A percentile compares a stretch with the other conserved stretches of the same genome.
Conservation (phyloP, 371 early-diverging fungal genomes). For the Mycotypha africana region DNA sequence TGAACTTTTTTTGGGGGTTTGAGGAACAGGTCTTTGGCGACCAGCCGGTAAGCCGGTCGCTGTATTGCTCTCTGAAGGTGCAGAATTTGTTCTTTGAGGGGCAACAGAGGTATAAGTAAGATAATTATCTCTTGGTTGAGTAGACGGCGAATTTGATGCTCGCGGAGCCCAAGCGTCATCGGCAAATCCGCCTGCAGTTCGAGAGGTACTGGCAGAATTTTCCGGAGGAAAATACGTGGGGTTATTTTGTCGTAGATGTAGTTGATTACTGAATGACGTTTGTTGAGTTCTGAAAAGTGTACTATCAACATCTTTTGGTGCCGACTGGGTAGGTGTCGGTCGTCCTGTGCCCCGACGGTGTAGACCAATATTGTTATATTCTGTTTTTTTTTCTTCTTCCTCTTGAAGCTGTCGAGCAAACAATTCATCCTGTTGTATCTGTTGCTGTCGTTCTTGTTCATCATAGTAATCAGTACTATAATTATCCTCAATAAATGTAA, state of each 20-base stretch:
- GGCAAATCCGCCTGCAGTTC: conserved; percentile 40
- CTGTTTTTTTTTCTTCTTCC: conserved; percentile 9
- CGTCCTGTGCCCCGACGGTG: conserved; percentile 7
- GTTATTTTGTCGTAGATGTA: no score
- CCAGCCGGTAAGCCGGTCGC: not conserved
- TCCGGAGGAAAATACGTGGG: no score
- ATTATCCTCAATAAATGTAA: conserved; percentile 37
- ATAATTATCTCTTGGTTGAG: no score
- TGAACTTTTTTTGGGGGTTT: conserved; percentile 28
- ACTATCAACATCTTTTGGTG: conserved; percentile 42
- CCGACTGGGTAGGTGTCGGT: conserved; percentile 37
- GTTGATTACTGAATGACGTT: conserved; percentile 5
- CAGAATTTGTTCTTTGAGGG: no score
- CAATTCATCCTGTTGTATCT: conserved; percentile 48
- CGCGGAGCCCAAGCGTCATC: conserved; percentile 52
- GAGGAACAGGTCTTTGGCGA: conserved; percentile 28
- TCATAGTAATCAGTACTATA: no score
- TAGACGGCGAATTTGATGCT: no score
- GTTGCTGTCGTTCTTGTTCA: conserved; percentile 67
- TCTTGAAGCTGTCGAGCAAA: conserved; percentile 29
- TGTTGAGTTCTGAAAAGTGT: conserved; percentile 33
- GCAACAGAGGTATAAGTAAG: no score
- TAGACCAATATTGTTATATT: not conserved
- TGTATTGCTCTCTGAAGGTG: conserved; percentile 11
- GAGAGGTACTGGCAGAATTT: conserved; percentile 8